A percentile compares a stretch with the other conserved stretches of the same genome.
Conservation (phyloP, 148 eudicot genomes). For the Cornus suecica region DNA sequence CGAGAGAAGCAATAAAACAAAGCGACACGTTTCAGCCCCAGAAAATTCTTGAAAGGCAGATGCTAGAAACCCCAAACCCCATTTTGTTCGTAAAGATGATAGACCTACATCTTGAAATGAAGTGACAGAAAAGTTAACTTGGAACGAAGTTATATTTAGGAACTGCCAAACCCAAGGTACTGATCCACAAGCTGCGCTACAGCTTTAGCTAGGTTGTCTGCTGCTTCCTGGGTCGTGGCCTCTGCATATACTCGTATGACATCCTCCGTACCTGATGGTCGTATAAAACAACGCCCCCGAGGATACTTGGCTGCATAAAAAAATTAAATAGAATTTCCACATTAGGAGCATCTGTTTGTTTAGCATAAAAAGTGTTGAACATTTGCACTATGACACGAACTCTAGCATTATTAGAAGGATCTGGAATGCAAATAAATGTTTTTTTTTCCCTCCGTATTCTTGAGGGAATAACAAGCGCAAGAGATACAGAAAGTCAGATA, state of each 20-base stretch:
- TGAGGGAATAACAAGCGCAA: neutral
- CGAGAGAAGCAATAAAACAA: neutral
- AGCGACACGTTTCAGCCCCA: neutral
- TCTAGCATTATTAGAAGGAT: neutral
- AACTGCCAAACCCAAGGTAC: conserved; percentile 52
- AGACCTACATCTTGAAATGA: neutral
- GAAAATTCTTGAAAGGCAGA: neutral
- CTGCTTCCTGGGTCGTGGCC: conserved; percentile 77
- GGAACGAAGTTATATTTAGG: neutral
- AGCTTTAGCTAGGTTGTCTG: conserved; percentile 58
- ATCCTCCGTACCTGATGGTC: conserved; percentile 95
- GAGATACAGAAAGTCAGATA: neutral
- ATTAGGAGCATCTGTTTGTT: neutral
- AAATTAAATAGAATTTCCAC: neutral
- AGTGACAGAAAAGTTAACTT: neutral
- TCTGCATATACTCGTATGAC: conserved; percentile 87
- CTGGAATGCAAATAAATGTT: neutral
- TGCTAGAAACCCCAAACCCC: neutral
- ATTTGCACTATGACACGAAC: neutral
- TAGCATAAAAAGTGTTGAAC: too few relatives aligned
- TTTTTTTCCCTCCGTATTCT: neutral
- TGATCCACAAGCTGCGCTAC: conserved; percentile 59
- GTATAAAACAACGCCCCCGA: conserved; percentile 70
- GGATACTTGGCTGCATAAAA: conserved; percentile 54
- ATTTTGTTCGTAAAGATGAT: neutral